Conservation (phyloP, 805 yeast species). For the Hermanozyma aechmeae region DNA sequence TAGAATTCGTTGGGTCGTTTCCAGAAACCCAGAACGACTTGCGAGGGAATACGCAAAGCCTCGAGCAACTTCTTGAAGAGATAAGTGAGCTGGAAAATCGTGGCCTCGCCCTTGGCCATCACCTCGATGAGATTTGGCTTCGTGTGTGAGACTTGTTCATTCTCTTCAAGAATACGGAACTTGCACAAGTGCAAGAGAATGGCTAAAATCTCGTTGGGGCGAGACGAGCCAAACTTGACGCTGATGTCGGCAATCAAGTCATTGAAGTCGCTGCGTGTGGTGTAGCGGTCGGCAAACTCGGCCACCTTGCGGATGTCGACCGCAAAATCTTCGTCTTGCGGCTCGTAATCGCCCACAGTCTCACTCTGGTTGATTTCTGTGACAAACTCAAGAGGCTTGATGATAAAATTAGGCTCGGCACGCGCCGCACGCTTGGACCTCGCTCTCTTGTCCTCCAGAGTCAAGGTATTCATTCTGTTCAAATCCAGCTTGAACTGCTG, state of each 20-base stretch:
- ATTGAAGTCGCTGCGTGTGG: slow-evolving; percentile 22
- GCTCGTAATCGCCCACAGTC: slow-evolving; percentile 11
- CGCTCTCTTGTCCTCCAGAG: slow-evolving; percentile 56
- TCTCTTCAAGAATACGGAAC: slow-evolving; percentile 38
- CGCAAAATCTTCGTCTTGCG: slow-evolving; percentile 8
- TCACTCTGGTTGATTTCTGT: slow-evolving; percentile 34
- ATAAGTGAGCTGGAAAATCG: slow-evolving; percentile 66
- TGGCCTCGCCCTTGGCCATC: slow-evolving; percentile 43
- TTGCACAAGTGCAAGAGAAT: slow-evolving; percentile 61
- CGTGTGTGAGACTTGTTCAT: slow-evolving; percentile 23
- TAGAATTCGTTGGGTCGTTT: slow-evolving; percentile 64
- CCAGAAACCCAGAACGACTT: slow-evolving; percentile 73
- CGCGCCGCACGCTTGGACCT: slow-evolving; percentile 52
- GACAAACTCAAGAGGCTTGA: slow-evolving; percentile 34
- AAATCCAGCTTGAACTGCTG: slow-evolving; percentile 20
- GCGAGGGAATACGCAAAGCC: slow-evolving; percentile 62
- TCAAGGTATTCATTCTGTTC: slow-evolving; percentile 63
- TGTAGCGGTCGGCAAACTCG: slow-evolving; percentile 22
- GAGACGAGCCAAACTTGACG: slow-evolving; percentile 25
- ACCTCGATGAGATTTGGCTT: slow-evolving; percentile 35
- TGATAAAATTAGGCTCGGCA: slow-evolving; percentile 26
- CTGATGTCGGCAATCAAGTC: slow-evolving; percentile 34
- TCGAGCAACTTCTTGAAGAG: slow-evolving; percentile 66
- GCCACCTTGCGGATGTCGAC: slow-evolving; percentile 19
- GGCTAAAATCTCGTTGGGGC: slow-evolving; percentile 49